A percentile compares a stretch with the other conserved stretches of the same genome.
These are phyloP conservation scores for Ophiostoma sp. DNA, from an alignment of 2,329 filamentous ascomycete genomes.

Conservation along the genomic window DNA sequence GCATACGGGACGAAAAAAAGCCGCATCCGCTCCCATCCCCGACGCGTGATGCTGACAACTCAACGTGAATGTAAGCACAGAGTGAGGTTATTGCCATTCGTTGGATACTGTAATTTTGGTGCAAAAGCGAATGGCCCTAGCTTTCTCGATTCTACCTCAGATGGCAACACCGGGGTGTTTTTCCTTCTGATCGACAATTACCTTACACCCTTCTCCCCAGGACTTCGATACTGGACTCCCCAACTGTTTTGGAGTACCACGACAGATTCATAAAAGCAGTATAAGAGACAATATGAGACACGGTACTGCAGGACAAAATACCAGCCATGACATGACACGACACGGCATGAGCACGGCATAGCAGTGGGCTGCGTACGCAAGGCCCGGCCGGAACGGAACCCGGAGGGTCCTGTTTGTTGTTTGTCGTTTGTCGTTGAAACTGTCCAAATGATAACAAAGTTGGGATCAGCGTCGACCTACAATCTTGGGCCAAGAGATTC, in stretches of 20 bases:
- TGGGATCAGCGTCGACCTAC: neutral
- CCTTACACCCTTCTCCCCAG: neutral
- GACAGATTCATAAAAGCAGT: neutral
- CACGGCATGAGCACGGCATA: neutral
- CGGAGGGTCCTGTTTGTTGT: neutral
- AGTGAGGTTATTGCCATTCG: neutral
- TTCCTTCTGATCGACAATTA: neutral
- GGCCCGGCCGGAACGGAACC: neutral
- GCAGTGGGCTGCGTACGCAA: neutral
- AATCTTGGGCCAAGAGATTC: neutral
- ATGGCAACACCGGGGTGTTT: neutral
- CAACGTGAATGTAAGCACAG: neutral
- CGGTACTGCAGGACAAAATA: neutral
- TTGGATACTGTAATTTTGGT: neutral
- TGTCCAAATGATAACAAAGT: neutral
- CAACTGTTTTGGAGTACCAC: neutral
- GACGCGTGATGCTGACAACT: conserved; percentile 3
- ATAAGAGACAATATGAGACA: neutral
- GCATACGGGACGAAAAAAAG: neutral
- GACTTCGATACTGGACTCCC: neutral
- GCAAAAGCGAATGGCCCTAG: neutral
- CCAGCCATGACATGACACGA: neutral
- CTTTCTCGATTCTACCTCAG: neutral
- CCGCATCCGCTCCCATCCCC: neutral
- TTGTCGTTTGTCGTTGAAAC: neutral